A percentile compares a stretch with the other conserved stretches of the same genome.
Evolutionary conservation across 805 yeast genomes (phyloP).

Genomic region (Starmerella stigmatis): DNA sequence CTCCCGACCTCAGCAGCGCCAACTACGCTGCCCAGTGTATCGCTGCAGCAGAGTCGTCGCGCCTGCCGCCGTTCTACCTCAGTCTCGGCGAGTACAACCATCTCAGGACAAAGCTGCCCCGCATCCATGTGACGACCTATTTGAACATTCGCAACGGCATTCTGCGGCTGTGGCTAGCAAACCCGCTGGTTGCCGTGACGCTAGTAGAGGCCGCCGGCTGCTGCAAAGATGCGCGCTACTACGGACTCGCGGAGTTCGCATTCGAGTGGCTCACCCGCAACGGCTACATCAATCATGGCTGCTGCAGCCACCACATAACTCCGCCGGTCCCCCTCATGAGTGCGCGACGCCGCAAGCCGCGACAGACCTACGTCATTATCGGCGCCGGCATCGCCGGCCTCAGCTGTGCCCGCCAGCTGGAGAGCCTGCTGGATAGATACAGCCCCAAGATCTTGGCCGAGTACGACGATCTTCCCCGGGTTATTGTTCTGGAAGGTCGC

Average conservation of each 20-base stretch:
- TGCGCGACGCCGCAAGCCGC: constrained; percentile 26
- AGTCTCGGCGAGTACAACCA: constrained; percentile 32
- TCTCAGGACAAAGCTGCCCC: constrained; percentile 29
- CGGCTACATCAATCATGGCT: constrained; percentile 38
- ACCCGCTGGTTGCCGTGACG: constrained; percentile 35
- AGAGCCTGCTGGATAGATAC: constrained; percentile 42
- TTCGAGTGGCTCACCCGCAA: constrained; percentile 35
- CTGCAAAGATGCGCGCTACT: constrained; percentile 33
- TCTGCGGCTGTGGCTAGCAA: constrained; percentile 35
- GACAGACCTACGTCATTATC: constrained; percentile 52
- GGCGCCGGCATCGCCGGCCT: constrained; percentile 98
- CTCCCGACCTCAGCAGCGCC: constrained; percentile 30
- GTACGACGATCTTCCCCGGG: constrained; percentile 34
- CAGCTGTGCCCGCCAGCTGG: constrained; percentile 91
- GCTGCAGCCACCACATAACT: constrained; percentile 19
- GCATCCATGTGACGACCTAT: constrained; percentile 35
- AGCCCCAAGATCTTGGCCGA: constrained; percentile 27
- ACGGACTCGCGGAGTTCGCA: constrained; percentile 35
- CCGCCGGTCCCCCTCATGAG: constrained; percentile 19
- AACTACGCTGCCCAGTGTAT: constrained; percentile 34
- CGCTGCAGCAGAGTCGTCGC: constrained; percentile 34
- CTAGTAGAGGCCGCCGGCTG: constrained; percentile 37
- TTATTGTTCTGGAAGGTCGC: constrained; percentile 34
- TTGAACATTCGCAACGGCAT: constrained; percentile 36
- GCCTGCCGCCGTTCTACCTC: constrained; percentile 33